These are phyloP conservation scores for Boletus reticuloceps DNA, from an alignment of 768 basidiomycete species.

Conservation along the genomic window DNA sequence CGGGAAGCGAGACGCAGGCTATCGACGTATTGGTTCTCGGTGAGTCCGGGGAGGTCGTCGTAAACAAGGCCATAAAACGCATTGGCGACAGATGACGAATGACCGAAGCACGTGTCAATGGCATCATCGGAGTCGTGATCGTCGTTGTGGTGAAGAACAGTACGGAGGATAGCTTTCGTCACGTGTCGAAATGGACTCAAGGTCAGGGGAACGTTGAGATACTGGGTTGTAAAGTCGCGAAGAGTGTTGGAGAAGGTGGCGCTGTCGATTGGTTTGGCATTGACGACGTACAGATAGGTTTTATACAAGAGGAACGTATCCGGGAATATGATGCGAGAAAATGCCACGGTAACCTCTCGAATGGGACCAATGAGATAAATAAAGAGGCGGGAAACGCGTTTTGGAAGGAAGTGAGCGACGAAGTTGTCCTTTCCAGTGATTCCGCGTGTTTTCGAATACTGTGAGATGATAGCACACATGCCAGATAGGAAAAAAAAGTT, in stretches of 20 bases:
- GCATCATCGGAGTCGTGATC: not conserved
- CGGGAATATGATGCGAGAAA: not conserved
- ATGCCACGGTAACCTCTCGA: not conserved
- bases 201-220: not conserved
- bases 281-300: too few relatives aligned
- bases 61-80: not conserved
- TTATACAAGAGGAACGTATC: too few relatives aligned
- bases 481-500: not conserved
- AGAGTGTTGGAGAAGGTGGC: too few relatives aligned
- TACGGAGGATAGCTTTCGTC: not conserved
- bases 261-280: too few relatives aligned
- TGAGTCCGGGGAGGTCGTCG: not conserved
- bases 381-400: not conserved
- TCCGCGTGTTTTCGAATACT: not conserved
- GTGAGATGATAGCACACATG: not conserved
- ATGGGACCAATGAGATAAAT: slow-evolving; percentile 2
- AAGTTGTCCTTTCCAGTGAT: not conserved
- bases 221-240: too few relatives aligned
- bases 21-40: not conserved
- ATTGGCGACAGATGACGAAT: not conserved
- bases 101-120: not conserved
- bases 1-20: not conserved
- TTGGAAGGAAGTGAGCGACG: not conserved
- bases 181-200: not conserved
- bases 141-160: not conserved